A percentile compares a stretch with the other conserved stretches of the same genome.
These are phyloP conservation scores for Fagopyrum homotropicum DNA, from an alignment of 148 eudicot genomes.

Conservation along the genomic window DNA sequence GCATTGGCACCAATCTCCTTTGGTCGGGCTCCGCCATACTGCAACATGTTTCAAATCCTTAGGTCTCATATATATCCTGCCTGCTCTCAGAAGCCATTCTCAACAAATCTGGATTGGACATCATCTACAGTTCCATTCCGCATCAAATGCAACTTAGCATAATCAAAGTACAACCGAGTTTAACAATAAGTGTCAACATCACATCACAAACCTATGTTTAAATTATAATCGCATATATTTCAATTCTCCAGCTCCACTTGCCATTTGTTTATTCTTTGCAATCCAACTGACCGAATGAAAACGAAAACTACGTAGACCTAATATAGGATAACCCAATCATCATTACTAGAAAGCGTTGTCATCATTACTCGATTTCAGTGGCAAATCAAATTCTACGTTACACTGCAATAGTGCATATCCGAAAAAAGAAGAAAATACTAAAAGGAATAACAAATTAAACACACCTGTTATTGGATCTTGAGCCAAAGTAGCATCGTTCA, in stretches of 20 bases:
- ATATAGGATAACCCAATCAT: not conserved
- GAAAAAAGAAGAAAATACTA: not conserved
- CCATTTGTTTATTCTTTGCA: not conserved
- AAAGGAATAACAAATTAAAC: not conserved
- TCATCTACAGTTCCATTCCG: conserved; percentile 54
- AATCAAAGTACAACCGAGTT: not conserved
- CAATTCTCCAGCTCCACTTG: not conserved
- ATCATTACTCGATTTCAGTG: not conserved
- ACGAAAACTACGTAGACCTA: not conserved
- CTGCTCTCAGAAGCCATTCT: conserved; percentile 94
- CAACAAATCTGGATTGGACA: conserved; percentile 93
- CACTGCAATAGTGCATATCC: not conserved
- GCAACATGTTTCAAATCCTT: conserved; percentile 87
- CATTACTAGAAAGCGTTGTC: not conserved
- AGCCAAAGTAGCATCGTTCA: too few species aligned
- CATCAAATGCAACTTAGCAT: conserved; percentile 8
- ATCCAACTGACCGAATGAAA: not conserved
- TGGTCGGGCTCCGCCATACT: conserved; percentile 78
- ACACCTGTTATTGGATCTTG: conserved; percentile 83
- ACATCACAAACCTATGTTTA: not conserved
- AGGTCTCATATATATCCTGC: conserved; percentile 58
- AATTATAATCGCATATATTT: not conserved
- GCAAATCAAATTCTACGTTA: not conserved
- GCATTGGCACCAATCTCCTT: conserved; percentile 88
- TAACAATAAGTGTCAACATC: not conserved